These are phyloP conservation scores for Phytophthora meadii DNA, from an alignment of 352 stramenopile genomes.

Conservation along the genomic window DNA sequence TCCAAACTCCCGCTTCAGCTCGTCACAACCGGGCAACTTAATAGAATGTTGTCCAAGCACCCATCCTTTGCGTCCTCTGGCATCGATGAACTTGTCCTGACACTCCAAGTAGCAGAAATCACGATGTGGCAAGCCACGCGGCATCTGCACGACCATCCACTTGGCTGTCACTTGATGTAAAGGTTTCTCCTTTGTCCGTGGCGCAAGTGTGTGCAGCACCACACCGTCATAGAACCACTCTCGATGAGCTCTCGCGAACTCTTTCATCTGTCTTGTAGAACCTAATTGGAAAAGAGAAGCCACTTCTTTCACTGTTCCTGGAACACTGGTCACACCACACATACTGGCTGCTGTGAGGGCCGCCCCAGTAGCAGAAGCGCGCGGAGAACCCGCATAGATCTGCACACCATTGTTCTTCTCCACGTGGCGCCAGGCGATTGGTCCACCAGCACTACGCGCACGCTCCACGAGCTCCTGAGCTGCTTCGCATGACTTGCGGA, in stretches of 20 bases:
- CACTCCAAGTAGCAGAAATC: conserved; percentile 87
- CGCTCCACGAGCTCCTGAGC: conserved; percentile 82
- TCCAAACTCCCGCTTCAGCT: conserved; percentile 77
- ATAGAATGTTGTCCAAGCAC: conserved; percentile 87
- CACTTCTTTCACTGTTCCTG: conserved; percentile 74
- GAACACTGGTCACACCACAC: conserved; percentile 83
- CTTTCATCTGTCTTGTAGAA: conserved; percentile 74
- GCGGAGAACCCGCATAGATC: conserved; percentile 70
- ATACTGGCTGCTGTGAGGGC: conserved; percentile 56
- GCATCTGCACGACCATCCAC: conserved; percentile 72
- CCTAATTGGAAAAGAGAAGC: conserved; percentile 74
- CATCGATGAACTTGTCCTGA: conserved; percentile 89
- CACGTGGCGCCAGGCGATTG: conserved; percentile 77
- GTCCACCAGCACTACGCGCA: conserved; percentile 61
- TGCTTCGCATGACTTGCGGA: conserved; percentile 84
- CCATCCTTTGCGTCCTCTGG: conserved; percentile 80
- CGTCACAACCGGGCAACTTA: conserved; percentile 78
- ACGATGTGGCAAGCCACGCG: conserved; percentile 66
- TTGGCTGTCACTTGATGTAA: conserved; percentile 88
- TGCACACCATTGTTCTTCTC: conserved; percentile 83
- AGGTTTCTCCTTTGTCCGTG: conserved; percentile 74
- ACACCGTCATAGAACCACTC: conserved; percentile 79
- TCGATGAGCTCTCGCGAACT: conserved; percentile 60
- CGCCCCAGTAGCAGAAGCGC: conserved; percentile 26
- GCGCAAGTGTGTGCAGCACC: conserved; percentile 72